phyloP scores from a whole-genome alignment of 2,329 filamentous ascomycete genomes.

The Fusarium chaquense region DNA sequence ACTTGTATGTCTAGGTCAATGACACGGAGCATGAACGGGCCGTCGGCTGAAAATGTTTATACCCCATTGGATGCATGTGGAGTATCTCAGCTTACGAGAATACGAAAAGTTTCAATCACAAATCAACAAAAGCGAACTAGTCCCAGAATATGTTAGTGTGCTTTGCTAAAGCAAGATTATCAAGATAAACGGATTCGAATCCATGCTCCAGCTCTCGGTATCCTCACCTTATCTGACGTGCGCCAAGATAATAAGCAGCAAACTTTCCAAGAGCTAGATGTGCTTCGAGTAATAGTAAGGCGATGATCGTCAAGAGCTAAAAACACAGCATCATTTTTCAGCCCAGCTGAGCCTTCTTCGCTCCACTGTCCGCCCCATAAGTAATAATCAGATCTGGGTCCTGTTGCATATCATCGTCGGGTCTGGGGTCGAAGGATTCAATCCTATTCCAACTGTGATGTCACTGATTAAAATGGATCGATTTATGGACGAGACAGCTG shows the following conservation, averaged over 20 bases:
- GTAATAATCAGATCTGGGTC: neutral
- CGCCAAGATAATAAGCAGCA: neutral
- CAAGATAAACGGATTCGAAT: neutral
- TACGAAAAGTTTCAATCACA: neutral
- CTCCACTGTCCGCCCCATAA: neutral
- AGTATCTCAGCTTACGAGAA: neutral
- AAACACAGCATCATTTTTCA: neutral
- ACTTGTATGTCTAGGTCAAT: no score
- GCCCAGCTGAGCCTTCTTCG: neutral
- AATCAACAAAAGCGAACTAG: neutral
- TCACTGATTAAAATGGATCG: rapidly evolving
- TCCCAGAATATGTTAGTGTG: neutral
- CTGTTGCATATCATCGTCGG: neutral
- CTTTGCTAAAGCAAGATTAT: neutral
- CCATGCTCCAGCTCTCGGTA: neutral
- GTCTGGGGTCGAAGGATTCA: neutral
- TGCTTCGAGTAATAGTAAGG: rapidly evolving
- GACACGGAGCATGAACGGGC: no score
- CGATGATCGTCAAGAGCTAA: neutral
- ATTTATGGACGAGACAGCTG: rapidly evolving
- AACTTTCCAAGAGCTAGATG: neutral
- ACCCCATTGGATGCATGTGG: neutral
- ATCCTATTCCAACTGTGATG: neutral
- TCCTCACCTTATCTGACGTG: neutral
- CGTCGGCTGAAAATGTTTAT: neutral